Evolutionary conservation across 441 rosid species (phyloP), one percentile per base, ranked within the genome.

Genomic region (Capsella rubella): DNA sequence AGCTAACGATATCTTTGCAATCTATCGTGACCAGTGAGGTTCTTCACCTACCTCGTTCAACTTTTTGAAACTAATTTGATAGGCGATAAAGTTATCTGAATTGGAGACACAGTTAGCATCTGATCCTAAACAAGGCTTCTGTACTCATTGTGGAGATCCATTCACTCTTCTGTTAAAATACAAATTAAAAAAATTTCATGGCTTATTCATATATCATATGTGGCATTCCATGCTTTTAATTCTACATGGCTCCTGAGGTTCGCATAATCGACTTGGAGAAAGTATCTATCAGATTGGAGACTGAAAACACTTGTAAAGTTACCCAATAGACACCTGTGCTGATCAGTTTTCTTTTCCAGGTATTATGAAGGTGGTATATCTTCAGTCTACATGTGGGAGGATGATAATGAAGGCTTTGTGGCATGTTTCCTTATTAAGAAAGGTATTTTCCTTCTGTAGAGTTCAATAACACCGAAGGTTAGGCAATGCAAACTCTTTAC

Each of bases 21-120:
- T 89, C 75, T 94, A 94, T 73, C 89, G 91, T 90, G 99, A 94
- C 90, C 99, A 94, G 99, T 94, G 97, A 94, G 99, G 91, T 89
- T 89, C 97, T 89, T 90, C 69, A 64, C 93, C 84, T 89, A 75
- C 86, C 90, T 91, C 83, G 86, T 87, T 83, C 63, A 75, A 42
- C 64, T 54, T 53, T 15, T 21, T 16, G 18, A 56, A 49, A 16
- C 15, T 56, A 7, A 10, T 51, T 45, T 55, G 18, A 54, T n/a
- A 34, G 34, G 51, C 1, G 3, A 67, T 31, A 59, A 14, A 51
- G 55, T 67, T 59, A 14, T 59, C 31, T 18, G 2, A 58, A 56
- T 8, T 0, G 32, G 54, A 42, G 18, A 42, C 46, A 28, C 49
- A 57, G 15, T 29, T 65, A 66, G 42, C 60, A 46, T 35, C 11